Base-by-base conservation (phyloP, 2,329 filamentous ascomycete genomes). In the Pseudofabraea citricarpa region DNA sequence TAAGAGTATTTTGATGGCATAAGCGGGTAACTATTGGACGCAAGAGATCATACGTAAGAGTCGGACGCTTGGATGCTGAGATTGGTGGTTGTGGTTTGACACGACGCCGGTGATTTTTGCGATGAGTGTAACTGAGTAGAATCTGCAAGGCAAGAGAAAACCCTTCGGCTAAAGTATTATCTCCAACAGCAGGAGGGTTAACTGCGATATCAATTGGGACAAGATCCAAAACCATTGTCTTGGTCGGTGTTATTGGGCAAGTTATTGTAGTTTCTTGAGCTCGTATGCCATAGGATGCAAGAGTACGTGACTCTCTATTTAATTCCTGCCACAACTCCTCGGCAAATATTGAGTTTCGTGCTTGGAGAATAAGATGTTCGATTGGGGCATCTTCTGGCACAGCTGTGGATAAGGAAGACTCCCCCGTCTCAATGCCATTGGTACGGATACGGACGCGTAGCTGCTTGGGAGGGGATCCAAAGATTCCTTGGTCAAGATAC, bases 311-410 rank as follows among this genome's bases (percentile, higher is more conserved):
- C 65, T 98, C 93, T 15, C 88, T 77, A 41, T 84, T 83, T 47
- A 97, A 72, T 64, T 98, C 93, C 54, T 95, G 83, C 75, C 90
- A 96, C 2, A 98, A 69, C 60, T 98, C 93, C 58, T 90, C 83
- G 21, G 87, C 81, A 55, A 87, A 90, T 16, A 91, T 73, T 39
- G 85, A 88, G 62, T 93, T 85, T 44, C 87, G 76, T 2, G 87
- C 85, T 54, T 87, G 79, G 15, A 83, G 77, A 23, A 94, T 86
- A 8, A 82, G 75, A 22, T 79, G 72, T 52, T 88, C 80, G 7
- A 90, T 68, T 1, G 76, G 70, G 2, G 74, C 71, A 27, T 83
- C 75, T 26, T 79, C 73, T 20, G 72, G 69, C 5, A 79, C 65
- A 2, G 75, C 72, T 32, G 72, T 69, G 4, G 77, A 75, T 8